These are phyloP conservation scores for Cercospora sesami DNA, from an alignment of 2,329 filamentous ascomycete species.

Conservation along the genomic window DNA sequence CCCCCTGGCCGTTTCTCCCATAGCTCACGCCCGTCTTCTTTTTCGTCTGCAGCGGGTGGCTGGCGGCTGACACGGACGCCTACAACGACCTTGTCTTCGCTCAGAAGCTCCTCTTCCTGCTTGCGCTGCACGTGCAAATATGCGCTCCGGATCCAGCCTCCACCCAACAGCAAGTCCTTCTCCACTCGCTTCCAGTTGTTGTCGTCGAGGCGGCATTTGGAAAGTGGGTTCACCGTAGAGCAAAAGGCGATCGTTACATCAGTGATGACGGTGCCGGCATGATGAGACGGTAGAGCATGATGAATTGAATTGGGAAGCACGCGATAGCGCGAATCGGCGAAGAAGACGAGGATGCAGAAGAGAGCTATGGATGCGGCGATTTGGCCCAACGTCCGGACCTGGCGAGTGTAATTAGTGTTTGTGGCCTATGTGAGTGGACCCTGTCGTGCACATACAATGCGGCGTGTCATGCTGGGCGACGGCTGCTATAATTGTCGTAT, in stretches of 20 bases:
- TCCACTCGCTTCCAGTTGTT: constrained; percentile 79
- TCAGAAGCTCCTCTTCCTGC: constrained; percentile 76
- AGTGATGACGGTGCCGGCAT: constrained; percentile 79
- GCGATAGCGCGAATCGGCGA: constrained; percentile 85
- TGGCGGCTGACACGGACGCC: constrained; percentile 74
- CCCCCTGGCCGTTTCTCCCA: constrained; percentile 80
- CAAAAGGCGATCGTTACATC: constrained; percentile 79
- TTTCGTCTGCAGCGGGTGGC: constrained; percentile 63
- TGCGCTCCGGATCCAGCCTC: constrained; percentile 71
- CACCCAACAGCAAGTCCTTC: constrained; percentile 82
- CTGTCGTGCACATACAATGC: constrained; percentile 24
- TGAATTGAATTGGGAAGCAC: constrained; percentile 84
- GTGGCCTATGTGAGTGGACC: not conserved
- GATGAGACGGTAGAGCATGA: constrained; percentile 81
- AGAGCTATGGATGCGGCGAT: constrained; percentile 65
- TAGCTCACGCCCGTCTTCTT: constrained; percentile 57
- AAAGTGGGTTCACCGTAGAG: constrained; percentile 64
- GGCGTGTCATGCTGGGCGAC: constrained; percentile 24
- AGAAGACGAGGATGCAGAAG: constrained; percentile 67
- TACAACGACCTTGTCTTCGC: constrained; percentile 74
- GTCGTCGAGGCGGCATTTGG: constrained; percentile 61
- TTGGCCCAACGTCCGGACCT: constrained; percentile 73
- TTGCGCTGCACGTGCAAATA: constrained; percentile 82
- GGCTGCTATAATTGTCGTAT: not conserved
- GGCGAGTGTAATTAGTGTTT: constrained; percentile 6